These are phyloP conservation scores for Curvularia sp. DNA, from an alignment of 2,329 filamentous ascomycete genomes.

Conservation along the genomic window DNA sequence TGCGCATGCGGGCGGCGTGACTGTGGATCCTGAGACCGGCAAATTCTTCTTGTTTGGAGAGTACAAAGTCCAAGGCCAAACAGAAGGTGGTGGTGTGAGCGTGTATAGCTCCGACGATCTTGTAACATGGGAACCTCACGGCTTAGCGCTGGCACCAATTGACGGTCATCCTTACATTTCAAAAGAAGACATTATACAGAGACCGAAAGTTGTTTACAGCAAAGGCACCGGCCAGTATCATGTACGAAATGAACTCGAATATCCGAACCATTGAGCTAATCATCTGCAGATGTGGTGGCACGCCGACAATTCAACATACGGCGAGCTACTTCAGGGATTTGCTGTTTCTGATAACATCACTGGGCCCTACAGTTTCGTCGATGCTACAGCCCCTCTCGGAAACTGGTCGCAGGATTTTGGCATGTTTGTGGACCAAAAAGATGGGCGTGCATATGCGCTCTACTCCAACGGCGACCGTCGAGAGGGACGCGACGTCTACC, in stretches of 20 bases:
- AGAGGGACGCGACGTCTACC: slow-evolving; percentile 64
- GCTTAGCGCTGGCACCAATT: slow-evolving; percentile 62
- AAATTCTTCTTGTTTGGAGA: slow-evolving; percentile 69
- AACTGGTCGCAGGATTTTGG: slow-evolving; percentile 71
- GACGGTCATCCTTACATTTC: slow-evolving; percentile 64
- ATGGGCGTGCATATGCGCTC: slow-evolving; percentile 62
- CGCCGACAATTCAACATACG: slow-evolving; percentile 65
- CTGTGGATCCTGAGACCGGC: slow-evolving; percentile 59
- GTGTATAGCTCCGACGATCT: slow-evolving; percentile 66
- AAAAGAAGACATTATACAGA: slow-evolving; percentile 64
- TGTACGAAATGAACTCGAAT: slow-evolving; percentile 43
- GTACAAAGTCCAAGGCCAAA: slow-evolving; percentile 64
- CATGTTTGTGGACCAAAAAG: slow-evolving; percentile 66
- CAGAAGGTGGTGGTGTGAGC: slow-evolving; percentile 66
- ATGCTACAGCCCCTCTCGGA: slow-evolving; percentile 62
- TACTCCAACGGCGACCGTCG: slow-evolving; percentile 66
- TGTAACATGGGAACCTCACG: slow-evolving; percentile 65
- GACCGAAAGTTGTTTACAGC: slow-evolving; percentile 68
- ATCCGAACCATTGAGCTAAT: not conserved
- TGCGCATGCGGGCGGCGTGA: slow-evolving; percentile 66
- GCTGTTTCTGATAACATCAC: slow-evolving; percentile 61
- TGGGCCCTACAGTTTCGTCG: slow-evolving; percentile 63
- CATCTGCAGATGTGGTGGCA: slow-evolving; percentile 64
- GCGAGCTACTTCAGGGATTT: slow-evolving; percentile 63
- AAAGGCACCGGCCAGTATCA: slow-evolving; percentile 63